Conservation (phyloP, 148 eudicot species). For the Euryodendron excelsum region DNA sequence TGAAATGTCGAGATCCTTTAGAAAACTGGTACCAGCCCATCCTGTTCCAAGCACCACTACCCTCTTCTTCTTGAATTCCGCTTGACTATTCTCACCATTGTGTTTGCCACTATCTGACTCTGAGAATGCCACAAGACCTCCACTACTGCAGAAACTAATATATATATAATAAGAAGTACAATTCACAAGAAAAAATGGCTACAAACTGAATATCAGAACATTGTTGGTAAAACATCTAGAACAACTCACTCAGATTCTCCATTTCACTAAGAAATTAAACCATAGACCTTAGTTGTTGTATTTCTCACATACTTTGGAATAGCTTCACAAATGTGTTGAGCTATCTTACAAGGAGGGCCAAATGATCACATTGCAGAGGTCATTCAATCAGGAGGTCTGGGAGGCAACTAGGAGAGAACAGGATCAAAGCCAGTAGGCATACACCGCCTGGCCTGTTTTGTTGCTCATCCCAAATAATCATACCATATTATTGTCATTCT, state of each 20-base stretch:
- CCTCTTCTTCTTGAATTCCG: constrained; percentile 53
- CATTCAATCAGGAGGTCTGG: background rate
- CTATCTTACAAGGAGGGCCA: background rate
- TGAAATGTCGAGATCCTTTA: constrained; percentile 67
- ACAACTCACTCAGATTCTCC: no score
- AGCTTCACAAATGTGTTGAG: background rate
- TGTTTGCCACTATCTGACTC: constrained; percentile 38
- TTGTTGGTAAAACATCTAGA: no score
- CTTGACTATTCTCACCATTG: constrained; percentile 19
- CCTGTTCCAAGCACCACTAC: constrained; percentile 86
- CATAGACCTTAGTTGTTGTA: background rate
- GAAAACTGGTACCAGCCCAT: constrained; percentile 80
- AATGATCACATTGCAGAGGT: background rate
- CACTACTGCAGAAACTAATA: constrained; percentile 47
- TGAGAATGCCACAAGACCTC: constrained; percentile 64
- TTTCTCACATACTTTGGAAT: background rate
- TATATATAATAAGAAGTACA: constrained; percentile 1
- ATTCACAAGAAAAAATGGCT: background rate
- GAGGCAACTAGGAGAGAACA: background rate
- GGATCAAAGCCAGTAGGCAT: background rate
- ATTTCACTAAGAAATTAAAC: no score
- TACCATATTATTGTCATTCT: background rate
- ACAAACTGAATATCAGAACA: background rate
- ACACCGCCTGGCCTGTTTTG: background rate
- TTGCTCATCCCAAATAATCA: background rate